phyloP scores from a whole-genome alignment of 257 asterid species.

The Cynanchum wilfordii region DNA sequence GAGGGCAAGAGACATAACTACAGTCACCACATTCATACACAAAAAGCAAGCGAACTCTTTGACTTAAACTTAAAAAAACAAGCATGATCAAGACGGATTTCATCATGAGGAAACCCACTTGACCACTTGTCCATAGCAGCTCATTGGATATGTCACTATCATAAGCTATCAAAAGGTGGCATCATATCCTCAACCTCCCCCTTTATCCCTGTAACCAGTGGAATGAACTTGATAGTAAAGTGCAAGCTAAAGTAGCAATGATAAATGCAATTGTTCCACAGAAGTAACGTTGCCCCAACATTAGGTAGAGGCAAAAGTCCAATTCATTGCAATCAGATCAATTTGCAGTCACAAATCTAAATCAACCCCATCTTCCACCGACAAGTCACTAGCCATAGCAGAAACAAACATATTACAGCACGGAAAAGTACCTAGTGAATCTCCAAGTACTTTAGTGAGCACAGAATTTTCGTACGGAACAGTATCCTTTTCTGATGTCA shows the following conservation, averaged over 20 bases:
- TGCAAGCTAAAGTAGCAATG: background rate
- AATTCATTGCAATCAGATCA: background rate
- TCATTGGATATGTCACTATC: background rate
- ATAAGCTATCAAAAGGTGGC: background rate
- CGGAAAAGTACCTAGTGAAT: constrained; percentile 60
- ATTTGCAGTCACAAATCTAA: background rate
- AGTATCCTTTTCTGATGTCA: constrained; percentile 69
- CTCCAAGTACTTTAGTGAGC: constrained; percentile 83
- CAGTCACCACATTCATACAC: background rate
- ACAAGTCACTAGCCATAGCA: background rate
- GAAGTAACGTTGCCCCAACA: background rate
- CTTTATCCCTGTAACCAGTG: background rate
- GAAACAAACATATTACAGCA: background rate
- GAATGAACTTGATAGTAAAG: background rate
- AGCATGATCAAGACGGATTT: background rate
- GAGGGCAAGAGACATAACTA: background rate
- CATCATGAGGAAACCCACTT: background rate
- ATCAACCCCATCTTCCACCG: background rate
- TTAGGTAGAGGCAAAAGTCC: background rate
- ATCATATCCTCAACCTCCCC: background rate
- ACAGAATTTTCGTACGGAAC: constrained; percentile 80
- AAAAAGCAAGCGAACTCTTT: background rate
- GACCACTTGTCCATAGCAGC: background rate
- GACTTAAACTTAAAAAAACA: background rate
- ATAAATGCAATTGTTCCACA: background rate